Percentiles rank a stretch among this genome's conserved stretches.
phyloP scores from a whole-genome alignment of 2,329 filamentous ascomycete genomes.

The Graphilbum ipis-grandicollis region DNA sequence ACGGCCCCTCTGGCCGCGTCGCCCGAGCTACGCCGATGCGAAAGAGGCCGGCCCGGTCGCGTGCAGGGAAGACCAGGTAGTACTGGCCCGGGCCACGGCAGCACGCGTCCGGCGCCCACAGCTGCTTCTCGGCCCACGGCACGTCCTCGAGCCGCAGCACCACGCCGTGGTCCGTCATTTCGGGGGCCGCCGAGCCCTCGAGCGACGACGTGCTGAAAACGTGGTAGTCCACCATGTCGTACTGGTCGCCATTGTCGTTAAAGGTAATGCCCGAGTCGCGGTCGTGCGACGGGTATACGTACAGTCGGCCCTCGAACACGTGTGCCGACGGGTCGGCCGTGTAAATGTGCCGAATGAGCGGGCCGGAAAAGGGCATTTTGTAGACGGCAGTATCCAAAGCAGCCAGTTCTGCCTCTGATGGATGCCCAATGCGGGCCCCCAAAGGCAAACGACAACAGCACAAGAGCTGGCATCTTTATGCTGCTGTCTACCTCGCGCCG shows the following conservation, averaged over 20 bases:
- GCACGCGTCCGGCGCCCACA: slow-evolving; percentile 68
- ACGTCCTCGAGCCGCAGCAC: slow-evolving; percentile 48
- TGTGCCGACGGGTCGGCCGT: slow-evolving; percentile 69
- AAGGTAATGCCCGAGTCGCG: slow-evolving; percentile 55
- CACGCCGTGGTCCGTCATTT: slow-evolving; percentile 56
- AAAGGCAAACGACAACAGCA: no score
- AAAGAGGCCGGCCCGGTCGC: slow-evolving; percentile 53
- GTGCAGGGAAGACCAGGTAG: slow-evolving; percentile 62
- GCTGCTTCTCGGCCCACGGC: slow-evolving; percentile 62
- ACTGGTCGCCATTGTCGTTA: slow-evolving; percentile 76
- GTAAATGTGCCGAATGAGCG: slow-evolving; percentile 58
- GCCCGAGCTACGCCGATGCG: slow-evolving; percentile 55
- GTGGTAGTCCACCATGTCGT: slow-evolving; percentile 74
- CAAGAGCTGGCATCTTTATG: no score
- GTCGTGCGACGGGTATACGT: slow-evolving; percentile 71
- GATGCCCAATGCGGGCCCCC: no score
- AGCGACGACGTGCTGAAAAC: slow-evolving; percentile 44
- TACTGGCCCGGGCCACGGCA: slow-evolving; percentile 46
- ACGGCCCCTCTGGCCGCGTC: slow-evolving; percentile 50
- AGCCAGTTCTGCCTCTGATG: no score
- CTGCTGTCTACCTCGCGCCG: no score
- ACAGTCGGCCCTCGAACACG: slow-evolving; percentile 58
- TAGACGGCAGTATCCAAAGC: no score
- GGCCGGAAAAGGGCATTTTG: slow-evolving; percentile 24
- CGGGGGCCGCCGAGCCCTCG: slow-evolving; percentile 33